phyloP scores from a whole-genome alignment of 257 asterid genomes.

The Eucommia ulmoides region DNA sequence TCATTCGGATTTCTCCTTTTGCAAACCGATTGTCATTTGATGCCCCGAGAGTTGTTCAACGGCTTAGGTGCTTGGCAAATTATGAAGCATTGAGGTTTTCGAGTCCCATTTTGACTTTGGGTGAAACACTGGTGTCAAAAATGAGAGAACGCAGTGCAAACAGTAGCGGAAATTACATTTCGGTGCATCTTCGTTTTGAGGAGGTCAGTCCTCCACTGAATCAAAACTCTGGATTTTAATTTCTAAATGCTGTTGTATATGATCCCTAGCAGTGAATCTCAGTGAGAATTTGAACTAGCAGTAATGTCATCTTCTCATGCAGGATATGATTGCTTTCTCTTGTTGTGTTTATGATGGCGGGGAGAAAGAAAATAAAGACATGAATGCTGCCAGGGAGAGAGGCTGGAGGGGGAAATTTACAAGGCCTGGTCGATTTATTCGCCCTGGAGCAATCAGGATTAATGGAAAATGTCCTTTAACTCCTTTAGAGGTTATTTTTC shows the following conservation, averaged over 20 bases:
- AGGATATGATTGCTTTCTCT: conserved; percentile 99
- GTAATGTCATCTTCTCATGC: conserved; percentile 17
- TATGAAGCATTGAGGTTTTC: conserved; percentile 86
- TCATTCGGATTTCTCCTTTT: conserved; percentile 86
- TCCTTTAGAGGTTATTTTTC: conserved; percentile 60
- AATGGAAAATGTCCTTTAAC: conserved; percentile 94
- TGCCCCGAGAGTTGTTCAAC: conserved; percentile 81
- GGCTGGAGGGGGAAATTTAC: conserved; percentile 99
- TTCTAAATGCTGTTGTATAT: no score
- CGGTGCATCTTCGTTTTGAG: conserved; percentile 98
- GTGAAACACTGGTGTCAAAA: conserved; percentile 64
- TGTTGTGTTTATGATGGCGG: conserved; percentile 98
- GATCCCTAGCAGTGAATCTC: not conserved
- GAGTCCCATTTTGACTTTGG: conserved; percentile 53
- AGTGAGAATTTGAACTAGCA: conserved; percentile 1
- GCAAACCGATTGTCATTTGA: conserved; percentile 89
- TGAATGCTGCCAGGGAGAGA: conserved; percentile 98
- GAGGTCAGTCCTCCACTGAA: conserved; percentile 55
- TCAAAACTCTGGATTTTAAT: not conserved
- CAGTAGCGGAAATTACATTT: conserved; percentile 80
- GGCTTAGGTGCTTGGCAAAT: conserved; percentile 89
- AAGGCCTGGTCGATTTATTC: conserved; percentile 78
- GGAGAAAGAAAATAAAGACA: conserved; percentile 59
- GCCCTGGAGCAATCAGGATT: conserved; percentile 79
- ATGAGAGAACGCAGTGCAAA: conserved; percentile 79